Percentiles rank a stretch among this genome's conserved stretches.
Conservation (phyloP, 352 stramenopile genomes). For the Pythium myriotylum region DNA sequence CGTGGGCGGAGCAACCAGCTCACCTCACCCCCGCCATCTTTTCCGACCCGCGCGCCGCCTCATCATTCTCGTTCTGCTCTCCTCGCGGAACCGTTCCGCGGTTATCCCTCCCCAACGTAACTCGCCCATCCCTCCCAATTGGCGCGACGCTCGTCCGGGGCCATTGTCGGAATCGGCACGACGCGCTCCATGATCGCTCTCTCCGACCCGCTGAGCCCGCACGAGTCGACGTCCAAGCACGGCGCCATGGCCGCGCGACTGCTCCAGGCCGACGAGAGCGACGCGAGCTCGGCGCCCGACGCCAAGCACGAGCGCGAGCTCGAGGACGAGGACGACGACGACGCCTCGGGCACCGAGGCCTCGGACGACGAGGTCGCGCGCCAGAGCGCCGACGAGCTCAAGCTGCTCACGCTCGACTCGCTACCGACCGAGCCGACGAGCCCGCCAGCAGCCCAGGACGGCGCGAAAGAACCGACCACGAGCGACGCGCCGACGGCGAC, state of each 20-base stretch:
- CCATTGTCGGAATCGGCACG: not conserved
- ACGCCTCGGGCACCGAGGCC: slow-evolving; percentile 3
- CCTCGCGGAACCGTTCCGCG: not conserved
- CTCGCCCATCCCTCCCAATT: too few relatives aligned
- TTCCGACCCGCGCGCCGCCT: not conserved
- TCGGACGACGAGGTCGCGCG: not conserved
- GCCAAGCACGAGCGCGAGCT: slow-evolving; percentile 6
- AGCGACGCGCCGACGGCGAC: too few relatives aligned
- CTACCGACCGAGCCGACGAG: not conserved
- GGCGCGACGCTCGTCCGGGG: too few relatives aligned
- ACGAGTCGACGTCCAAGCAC: slow-evolving; percentile 10
- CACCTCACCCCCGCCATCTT: too few relatives aligned
- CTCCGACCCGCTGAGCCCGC: slow-evolving; percentile 5
- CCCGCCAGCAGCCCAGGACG: not conserved
- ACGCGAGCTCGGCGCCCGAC: not conserved
- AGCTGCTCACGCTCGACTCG: slow-evolving; percentile 10
- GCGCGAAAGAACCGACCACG: not conserved
- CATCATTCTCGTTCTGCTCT: not conserved
- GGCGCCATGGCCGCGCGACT: not conserved
- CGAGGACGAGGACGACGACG: too few relatives aligned
- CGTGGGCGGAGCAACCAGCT: too few relatives aligned
- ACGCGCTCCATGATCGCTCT: slow-evolving; percentile 4
- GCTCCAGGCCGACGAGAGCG: not conserved
- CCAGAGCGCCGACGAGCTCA: slow-evolving; percentile 6
- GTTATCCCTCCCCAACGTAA: too few relatives aligned